These are phyloP conservation scores for Cladobotryum protrusum DNA, from an alignment of 2,329 filamentous ascomycete genomes.

Conservation along the genomic window DNA sequence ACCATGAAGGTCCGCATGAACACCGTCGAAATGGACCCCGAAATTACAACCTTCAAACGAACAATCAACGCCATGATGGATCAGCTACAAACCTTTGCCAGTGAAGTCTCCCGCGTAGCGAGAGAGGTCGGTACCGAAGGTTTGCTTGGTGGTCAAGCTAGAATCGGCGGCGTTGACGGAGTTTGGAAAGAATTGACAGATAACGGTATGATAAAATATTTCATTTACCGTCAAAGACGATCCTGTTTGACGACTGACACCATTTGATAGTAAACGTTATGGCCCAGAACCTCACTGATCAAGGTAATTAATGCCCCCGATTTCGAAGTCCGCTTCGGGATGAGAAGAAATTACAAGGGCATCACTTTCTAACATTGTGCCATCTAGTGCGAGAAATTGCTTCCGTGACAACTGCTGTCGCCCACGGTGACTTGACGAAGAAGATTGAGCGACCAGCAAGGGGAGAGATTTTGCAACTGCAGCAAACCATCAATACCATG, in stretches of 20 bases:
- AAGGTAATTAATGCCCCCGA: constrained; percentile 40
- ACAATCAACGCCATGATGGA: constrained; percentile 99
- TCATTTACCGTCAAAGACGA: background rate
- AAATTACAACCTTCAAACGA: constrained; percentile 95
- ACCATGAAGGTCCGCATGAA: constrained; percentile 97
- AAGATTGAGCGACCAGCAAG: constrained; percentile 77
- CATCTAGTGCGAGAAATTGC: constrained; percentile 70
- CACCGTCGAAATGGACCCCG: constrained; percentile 92
- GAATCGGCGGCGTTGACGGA: constrained; percentile 88
- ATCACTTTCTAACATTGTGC: constrained; percentile 4
- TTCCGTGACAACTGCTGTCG: constrained; percentile 76
- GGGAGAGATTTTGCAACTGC: constrained; percentile 75
- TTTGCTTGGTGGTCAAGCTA: constrained; percentile 85
- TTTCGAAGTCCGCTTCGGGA: too few species aligned
- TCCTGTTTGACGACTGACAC: constrained; percentile 1
- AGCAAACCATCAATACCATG: constrained; percentile 87
- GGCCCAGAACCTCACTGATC: constrained; percentile 75
- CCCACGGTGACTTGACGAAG: constrained; percentile 75
- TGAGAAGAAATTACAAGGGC: constrained; percentile 11
- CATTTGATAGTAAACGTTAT: constrained; percentile 63
- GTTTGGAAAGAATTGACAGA: constrained; percentile 97
- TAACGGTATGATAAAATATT: constrained; percentile 51
- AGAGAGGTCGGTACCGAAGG: constrained; percentile 96
- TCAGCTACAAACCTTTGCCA: constrained; percentile 91
- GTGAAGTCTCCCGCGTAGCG: constrained; percentile 89